Evolutionary conservation across 2,329 filamentous ascomycete species (phyloP), one percentile per base, ranked within the genome.

Genomic region (Elsinoe necatrix): DNA sequence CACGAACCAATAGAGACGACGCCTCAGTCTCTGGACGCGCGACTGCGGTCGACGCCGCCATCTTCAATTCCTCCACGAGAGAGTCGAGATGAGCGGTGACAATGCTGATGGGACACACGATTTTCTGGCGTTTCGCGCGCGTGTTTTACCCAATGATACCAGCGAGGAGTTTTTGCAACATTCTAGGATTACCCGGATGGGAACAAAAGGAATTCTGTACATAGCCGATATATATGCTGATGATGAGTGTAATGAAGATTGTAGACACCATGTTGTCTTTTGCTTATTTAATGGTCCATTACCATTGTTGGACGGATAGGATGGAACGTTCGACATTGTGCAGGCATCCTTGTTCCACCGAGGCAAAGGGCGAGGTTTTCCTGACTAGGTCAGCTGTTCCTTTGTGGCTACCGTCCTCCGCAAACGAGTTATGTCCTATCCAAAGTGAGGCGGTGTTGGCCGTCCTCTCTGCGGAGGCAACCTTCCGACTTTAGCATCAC

Each of bases 121-220:
- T 18, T 50, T 16, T 35, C 18, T 39, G 48, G 18, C 3, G 18
- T 37, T 35, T 39, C 34, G 18, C 14, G 31, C 11, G 31, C 21
- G 25, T 20, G 18, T 25, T 23, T 23, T 39, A 37, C 16, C n/a
- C 20, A 21, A 27, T 42, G 52, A 27, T 42, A 55, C 35, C 35
- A 45, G 52, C 52, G 52, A 55, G 52, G 52, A 42, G 35, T 42
- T 27, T 45, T 45, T 27, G 23, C 23, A 27, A 31, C 47, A 23
- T 42, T 42, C n/a, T n/a, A 43, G 52, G 35, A 55, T 23, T 55
- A 55, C 35, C 52, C 52, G 20, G 25, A 25, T 18, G 29, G 31
- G 39, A 42, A 39, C 34, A 35, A 43, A 43, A 51, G 47, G 47
- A 51, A 27, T 31, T 51, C 23, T 42, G 52, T 55, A 55, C 27